Conservation (phyloP, 2,329 filamentous ascomycete species). For the Biscogniauxia marginata region DNA sequence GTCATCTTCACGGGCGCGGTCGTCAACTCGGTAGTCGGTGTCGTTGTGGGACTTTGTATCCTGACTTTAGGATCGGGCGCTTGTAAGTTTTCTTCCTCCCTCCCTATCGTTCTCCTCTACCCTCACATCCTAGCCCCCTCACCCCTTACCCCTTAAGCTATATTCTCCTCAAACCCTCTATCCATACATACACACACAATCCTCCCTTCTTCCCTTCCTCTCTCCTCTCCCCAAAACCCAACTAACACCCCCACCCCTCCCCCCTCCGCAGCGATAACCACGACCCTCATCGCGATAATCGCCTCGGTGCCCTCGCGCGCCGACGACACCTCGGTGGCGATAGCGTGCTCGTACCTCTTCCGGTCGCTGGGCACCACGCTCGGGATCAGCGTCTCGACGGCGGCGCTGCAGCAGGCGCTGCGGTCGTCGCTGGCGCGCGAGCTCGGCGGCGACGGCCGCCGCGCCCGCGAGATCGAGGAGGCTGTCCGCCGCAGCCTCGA, state of each 20-base stretch:
- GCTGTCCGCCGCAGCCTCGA: slow-evolving; percentile 68
- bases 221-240: neutral
- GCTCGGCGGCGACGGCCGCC: slow-evolving; percentile 51
- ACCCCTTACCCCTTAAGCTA: no score
- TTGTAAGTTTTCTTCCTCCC: slow-evolving; percentile 27
- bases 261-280: slow-evolving; percentile 64
- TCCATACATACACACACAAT: neutral
- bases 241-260: slow-evolving; percentile 25
- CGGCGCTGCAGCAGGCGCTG: slow-evolving; percentile 69
- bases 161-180: neutral
- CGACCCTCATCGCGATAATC: slow-evolving; percentile 68
- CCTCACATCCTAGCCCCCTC: neutral
- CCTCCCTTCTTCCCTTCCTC: no score
- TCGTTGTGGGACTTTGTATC: slow-evolving; percentile 56
- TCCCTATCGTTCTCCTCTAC: neutral
- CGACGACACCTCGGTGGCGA: slow-evolving; percentile 70
- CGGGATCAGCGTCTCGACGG: slow-evolving; percentile 69
- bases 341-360: slow-evolving; percentile 80
- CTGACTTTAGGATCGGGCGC: slow-evolving; percentile 40
- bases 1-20: slow-evolving; percentile 56
- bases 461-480: slow-evolving; percentile 65
- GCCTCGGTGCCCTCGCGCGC: slow-evolving; percentile 64
- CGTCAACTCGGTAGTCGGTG: slow-evolving; percentile 47
- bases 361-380: slow-evolving; percentile 75
- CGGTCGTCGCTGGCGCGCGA: slow-evolving; percentile 52